Evolutionary conservation across 2,329 filamentous ascomycete species (phyloP).

Genomic region (Phialemonium atrogriseum): DNA sequence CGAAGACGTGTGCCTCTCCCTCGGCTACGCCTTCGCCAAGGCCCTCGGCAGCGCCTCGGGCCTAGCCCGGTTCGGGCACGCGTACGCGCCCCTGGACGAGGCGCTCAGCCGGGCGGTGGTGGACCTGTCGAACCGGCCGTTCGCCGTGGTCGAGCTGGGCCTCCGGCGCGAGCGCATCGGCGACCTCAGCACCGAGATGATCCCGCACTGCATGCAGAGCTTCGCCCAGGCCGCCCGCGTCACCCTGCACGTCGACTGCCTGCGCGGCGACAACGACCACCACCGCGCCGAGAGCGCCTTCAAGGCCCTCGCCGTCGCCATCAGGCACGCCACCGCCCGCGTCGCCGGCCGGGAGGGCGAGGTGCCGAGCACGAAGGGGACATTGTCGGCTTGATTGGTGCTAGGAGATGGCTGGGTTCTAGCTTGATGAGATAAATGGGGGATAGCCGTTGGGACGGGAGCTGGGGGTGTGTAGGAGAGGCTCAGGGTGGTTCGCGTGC

Average conservation of each 20-base stretch:
- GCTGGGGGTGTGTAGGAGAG: no score
- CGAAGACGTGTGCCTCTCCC: conserved; percentile 88
- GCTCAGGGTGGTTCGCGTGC: no score
- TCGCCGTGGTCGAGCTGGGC: conserved; percentile 72
- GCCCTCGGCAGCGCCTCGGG: conserved; percentile 73
- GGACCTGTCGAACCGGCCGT: conserved; percentile 89
- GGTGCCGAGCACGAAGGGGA: conserved; percentile 93
- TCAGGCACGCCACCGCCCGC: conserved; percentile 65
- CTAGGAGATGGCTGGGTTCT: not conserved
- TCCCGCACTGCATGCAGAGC: conserved; percentile 89
- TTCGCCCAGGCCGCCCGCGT: conserved; percentile 86
- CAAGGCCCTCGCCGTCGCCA: conserved; percentile 86
- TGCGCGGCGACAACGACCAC: conserved; percentile 89
- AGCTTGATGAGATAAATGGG: no score
- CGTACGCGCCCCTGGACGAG: conserved; percentile 91
- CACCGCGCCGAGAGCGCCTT: conserved; percentile 95
- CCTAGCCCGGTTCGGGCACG: conserved; percentile 82
- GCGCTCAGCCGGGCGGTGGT: conserved; percentile 89
- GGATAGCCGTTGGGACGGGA: no score
- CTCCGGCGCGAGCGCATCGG: conserved; percentile 89
- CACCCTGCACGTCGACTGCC: conserved; percentile 91
- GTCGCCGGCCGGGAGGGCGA: conserved; percentile 80
- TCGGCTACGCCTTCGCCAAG: conserved; percentile 75
- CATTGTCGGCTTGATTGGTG: conserved; percentile 50
- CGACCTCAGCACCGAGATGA: conserved; percentile 90